Evolutionary conservation across 1,139 yeast species (phyloP), one percentile per base, ranked within the genome.

Genomic region (Zygosaccharomyces sapae): DNA sequence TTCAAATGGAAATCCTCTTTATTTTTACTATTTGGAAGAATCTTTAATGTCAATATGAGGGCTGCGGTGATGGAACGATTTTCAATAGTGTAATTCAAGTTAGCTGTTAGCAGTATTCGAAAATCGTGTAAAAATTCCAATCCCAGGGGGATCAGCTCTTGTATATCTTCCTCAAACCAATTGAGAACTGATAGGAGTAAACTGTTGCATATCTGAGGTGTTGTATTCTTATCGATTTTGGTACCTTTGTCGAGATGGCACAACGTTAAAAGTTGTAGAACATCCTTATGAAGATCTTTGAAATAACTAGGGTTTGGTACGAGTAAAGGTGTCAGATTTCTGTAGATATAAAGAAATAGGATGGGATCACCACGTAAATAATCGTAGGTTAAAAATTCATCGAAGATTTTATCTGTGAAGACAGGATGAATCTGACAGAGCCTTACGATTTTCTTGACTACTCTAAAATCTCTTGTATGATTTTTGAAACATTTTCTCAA

Each of bases 331-430:
- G 22, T 50, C 38, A 13, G 54, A 13, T n/a, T 45, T 1, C 33
- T 30, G 19, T 48, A 50, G 5, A 56, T 33, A 5, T 41, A 35
- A 6, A 45, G 25, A 31, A 55, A 55, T 6, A 47, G 29, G 4
- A 39, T 43, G 5, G 48, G 48, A 33, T 53, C 49, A 9, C 51
- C 46, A 5, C 49, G 39, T 19, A 56, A 19, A 33, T 51, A 46
- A n/a, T 48, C 50, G 9, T 51, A 33, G 3, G 50, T 51, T 16
- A 56, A 37, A 34, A 54, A 54, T 3, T 50, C 52, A 2, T 47
- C 43, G 1, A 51, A 43, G 5, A 52, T 31, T n/a, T 22, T 37
- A 5, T 41, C 33, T 2, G 42, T 43, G 6, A 53, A 46, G 7
- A n/a, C 25, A 13, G 43, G 45, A 38, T 46, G 49, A 1, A 52